These are phyloP conservation scores for Berkeleyomyces basicola DNA, from an alignment of 2,329 filamentous ascomycete species.

Conservation along the genomic window DNA sequence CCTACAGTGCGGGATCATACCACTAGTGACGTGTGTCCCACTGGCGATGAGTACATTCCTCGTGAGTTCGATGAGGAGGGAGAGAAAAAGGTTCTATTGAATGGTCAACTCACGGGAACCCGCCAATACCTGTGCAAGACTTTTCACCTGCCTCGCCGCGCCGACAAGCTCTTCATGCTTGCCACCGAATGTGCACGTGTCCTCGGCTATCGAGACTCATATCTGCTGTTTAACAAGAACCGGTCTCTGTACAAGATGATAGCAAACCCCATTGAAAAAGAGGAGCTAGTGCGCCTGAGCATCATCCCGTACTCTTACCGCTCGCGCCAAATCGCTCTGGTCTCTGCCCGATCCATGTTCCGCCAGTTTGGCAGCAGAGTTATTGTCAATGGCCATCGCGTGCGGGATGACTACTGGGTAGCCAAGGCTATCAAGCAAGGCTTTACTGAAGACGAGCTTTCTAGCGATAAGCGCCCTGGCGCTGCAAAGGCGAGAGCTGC, in stretches of 20 bases:
- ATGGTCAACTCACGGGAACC: slow-evolving; percentile 64
- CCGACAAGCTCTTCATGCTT: slow-evolving; percentile 94
- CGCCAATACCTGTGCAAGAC: slow-evolving; percentile 87
- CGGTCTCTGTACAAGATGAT: slow-evolving; percentile 95
- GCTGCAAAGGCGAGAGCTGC: slow-evolving; percentile 78
- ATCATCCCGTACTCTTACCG: slow-evolving; percentile 94
- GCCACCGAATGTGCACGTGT: slow-evolving; percentile 94
- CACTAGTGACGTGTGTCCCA: slow-evolving; percentile 78
- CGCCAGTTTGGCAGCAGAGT: slow-evolving; percentile 92
- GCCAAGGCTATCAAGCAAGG: slow-evolving; percentile 92
- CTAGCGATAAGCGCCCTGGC: slow-evolving; percentile 89
- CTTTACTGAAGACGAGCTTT: slow-evolving; percentile 90
- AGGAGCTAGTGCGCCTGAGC: slow-evolving; percentile 86
- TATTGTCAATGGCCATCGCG: slow-evolving; percentile 73
- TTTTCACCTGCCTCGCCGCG: slow-evolving; percentile 79
- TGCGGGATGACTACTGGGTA: slow-evolving; percentile 98
- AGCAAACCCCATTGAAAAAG: slow-evolving; percentile 86
- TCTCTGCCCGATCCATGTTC: slow-evolving; percentile 96
- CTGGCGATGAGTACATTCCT: slow-evolving; percentile 86
- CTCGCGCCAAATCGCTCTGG: slow-evolving; percentile 95
- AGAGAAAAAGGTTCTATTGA: slow-evolving; percentile 79
- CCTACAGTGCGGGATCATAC: slow-evolving; percentile 95
- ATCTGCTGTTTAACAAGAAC: slow-evolving; percentile 97
- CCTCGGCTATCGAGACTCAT: slow-evolving; percentile 90
- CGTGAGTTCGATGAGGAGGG: slow-evolving; percentile 85